phyloP scores from a whole-genome alignment of 345 rosid genomes.

The Brassica nigra region DNA sequence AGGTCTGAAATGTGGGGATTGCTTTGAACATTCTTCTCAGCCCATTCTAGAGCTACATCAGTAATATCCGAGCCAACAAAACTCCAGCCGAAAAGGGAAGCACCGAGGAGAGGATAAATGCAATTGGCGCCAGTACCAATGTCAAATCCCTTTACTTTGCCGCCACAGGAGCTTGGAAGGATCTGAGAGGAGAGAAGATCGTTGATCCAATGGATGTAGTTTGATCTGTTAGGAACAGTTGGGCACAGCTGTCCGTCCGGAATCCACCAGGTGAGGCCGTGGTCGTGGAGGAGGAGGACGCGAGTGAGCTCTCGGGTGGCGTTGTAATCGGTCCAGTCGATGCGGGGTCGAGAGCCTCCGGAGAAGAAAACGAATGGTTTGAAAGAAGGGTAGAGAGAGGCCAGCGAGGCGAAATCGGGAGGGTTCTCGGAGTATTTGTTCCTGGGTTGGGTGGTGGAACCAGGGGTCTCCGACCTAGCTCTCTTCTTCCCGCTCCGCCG shows the following conservation, averaged over 20 bases:
- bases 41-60: slow-evolving; percentile 88
- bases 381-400: slow-evolving; percentile 76
- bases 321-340: slow-evolving; percentile 90
- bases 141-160: slow-evolving; percentile 76
- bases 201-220: slow-evolving; percentile 91
- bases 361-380: slow-evolving; percentile 65
- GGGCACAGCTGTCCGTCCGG: slow-evolving; percentile 97
- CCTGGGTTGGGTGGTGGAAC: slow-evolving; percentile 59
- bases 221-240: slow-evolving; percentile 88
- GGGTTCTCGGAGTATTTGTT: slow-evolving; percentile 77
- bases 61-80: slow-evolving; percentile 87
- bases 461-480: slow-evolving; percentile 47
- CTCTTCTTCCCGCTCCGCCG: slow-evolving; percentile 50
- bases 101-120: slow-evolving; percentile 92
- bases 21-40: slow-evolving; percentile 67
- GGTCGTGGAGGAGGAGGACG: slow-evolving; percentile 74
- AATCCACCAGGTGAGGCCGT: slow-evolving; percentile 81
- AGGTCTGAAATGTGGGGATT: slow-evolving; percentile 70
- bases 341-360: slow-evolving; percentile 56
- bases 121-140: slow-evolving; percentile 95
- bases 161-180: slow-evolving; percentile 37
- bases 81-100: slow-evolving; percentile 79
- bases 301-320: slow-evolving; percentile 90
- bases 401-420: slow-evolving; percentile 72
- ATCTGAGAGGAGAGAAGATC: slow-evolving; percentile 73